phyloP scores from a whole-genome alignment of 257 asterid genomes.

The Fraxinus quadrangulata region DNA sequence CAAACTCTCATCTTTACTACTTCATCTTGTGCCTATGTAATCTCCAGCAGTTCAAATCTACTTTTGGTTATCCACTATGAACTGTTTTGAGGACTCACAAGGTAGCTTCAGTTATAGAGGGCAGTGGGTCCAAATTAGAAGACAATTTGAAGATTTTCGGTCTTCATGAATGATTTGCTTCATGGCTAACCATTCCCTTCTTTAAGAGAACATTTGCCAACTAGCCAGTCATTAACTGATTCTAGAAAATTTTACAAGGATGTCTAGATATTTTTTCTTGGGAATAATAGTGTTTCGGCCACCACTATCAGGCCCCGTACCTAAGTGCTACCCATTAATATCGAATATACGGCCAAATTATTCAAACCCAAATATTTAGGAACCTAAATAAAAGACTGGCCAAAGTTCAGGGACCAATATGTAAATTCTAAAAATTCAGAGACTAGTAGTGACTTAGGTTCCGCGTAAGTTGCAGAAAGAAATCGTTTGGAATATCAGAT shows the following conservation, averaged over 20 bases:
- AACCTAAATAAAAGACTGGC: too few species aligned
- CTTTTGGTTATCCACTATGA: not conserved
- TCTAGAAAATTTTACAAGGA: not conserved
- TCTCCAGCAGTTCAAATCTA: not conserved
- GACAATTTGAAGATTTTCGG: not conserved
- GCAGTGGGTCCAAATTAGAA: not conserved
- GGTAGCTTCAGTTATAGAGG: not conserved
- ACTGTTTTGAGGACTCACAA: not conserved
- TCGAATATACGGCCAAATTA: too few species aligned
- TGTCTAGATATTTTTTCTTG: not conserved
- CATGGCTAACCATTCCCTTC: not conserved
- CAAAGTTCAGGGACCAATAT: too few species aligned
- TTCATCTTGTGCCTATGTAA: not conserved
- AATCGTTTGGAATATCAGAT: not conserved
- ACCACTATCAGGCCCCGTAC: not conserved
- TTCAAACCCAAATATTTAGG: too few species aligned
- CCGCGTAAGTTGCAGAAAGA: not conserved
- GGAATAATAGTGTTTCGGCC: not conserved
- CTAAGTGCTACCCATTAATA: too few species aligned
- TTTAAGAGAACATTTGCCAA: not conserved
- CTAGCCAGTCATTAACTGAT: not conserved
- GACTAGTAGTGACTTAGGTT: not conserved
- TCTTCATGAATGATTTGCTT: not conserved
- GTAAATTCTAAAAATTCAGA: not conserved
- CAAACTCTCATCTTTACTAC: not conserved